Conservation (phyloP, 1,139 yeast species). For the Yamadazyma trypodendri region DNA sequence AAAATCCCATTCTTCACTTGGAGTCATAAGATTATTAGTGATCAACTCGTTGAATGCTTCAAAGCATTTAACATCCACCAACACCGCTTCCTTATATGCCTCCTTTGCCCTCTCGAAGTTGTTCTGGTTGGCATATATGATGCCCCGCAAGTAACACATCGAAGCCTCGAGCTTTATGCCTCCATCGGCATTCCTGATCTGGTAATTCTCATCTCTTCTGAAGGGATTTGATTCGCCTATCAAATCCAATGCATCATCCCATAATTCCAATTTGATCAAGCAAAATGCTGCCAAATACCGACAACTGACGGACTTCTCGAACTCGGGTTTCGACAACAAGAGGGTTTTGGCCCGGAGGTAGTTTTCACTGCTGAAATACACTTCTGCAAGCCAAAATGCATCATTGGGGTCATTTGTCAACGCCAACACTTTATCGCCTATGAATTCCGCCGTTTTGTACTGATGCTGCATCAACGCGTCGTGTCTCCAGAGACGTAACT, state of each 20-base stretch:
- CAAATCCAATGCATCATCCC: slow-evolving; percentile 88
- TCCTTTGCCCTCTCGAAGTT: slow-evolving; percentile 86
- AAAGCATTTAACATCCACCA: slow-evolving; percentile 86
- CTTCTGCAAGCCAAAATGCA: slow-evolving; percentile 96
- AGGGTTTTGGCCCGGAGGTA: slow-evolving; percentile 77
- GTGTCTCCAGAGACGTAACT: slow-evolving; percentile 87
- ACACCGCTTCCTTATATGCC: slow-evolving; percentile 82
- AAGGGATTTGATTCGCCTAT: slow-evolving; percentile 86
- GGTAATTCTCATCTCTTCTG: slow-evolving; percentile 36
- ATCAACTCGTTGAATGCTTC: slow-evolving; percentile 89
- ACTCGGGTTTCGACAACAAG: slow-evolving; percentile 41
- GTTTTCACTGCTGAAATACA: slow-evolving; percentile 71
- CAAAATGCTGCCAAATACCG: slow-evolving; percentile 81
- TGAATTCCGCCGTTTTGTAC: slow-evolving; percentile 82
- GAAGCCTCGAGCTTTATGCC: slow-evolving; percentile 86
- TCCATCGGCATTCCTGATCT: slow-evolving; percentile 55
- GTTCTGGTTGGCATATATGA: slow-evolving; percentile 78
- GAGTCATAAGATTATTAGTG: slow-evolving; percentile 72
- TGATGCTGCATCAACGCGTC: slow-evolving; percentile 94
- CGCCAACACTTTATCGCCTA: slow-evolving; percentile 85
- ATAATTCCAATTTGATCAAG: slow-evolving; percentile 65
- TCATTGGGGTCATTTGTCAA: slow-evolving; percentile 85
- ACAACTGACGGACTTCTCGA: slow-evolving; percentile 60
- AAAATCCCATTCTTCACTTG: slow-evolving; percentile 86
- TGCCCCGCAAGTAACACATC: slow-evolving; percentile 81